phyloP scores from a whole-genome alignment of 2,329 filamentous ascomycete species.

The Penicillium sp. region DNA sequence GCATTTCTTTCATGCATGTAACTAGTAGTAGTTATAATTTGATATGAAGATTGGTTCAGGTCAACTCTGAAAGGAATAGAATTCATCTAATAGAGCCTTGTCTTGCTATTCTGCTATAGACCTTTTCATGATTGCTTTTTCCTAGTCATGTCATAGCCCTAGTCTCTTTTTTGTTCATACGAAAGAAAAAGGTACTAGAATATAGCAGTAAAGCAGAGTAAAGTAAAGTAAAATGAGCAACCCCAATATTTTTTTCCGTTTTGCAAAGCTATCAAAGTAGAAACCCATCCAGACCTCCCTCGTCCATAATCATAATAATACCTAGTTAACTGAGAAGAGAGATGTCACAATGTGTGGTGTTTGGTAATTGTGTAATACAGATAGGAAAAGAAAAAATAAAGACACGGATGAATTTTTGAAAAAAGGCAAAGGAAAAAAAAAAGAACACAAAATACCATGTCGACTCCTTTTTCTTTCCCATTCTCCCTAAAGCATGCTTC shows the following conservation, averaged over 20 bases:
- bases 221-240: not conserved
- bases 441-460: slow-evolving; percentile 5
- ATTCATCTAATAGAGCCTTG: no score
- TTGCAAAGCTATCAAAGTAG: not conserved
- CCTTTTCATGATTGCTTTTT: no score
- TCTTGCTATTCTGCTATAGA: no score
- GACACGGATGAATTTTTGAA: slow-evolving; percentile 3
- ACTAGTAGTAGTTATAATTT: not conserved
- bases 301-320: slow-evolving; percentile 1
- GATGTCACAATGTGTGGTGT: not conserved
- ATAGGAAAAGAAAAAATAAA: slow-evolving; percentile 5
- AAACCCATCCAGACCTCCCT: not conserved
- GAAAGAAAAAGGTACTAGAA: not conserved
- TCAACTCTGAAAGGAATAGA: no score
- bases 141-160: no score
- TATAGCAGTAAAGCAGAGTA: not conserved
- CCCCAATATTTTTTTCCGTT: not conserved
- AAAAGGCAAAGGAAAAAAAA: not conserved
- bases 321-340: not conserved
- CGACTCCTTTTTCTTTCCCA: slow-evolving; percentile 8
- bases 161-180: no score
- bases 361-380: not conserved
- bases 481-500: not conserved
- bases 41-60: not conserved
- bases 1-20: not conserved